Evolutionary conservation across 331 rosid genomes (phyloP).

Genomic region (Telfairia occidentalis): DNA sequence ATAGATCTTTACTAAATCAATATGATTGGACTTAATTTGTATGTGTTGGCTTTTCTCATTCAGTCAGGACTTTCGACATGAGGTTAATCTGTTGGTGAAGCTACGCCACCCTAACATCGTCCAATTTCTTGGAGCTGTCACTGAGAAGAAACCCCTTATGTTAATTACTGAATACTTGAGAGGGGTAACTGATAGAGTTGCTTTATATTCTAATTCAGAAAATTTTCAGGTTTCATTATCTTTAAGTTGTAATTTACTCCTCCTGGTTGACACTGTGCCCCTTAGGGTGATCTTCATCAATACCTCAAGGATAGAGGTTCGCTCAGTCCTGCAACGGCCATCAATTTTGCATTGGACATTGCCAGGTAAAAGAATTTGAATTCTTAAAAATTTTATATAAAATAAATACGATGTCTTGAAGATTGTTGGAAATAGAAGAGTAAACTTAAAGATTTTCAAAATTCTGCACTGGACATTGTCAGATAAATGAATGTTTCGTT

Average conservation of each 20-base stretch:
- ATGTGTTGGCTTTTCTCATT: conserved; percentile 17
- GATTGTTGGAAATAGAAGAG: background rate
- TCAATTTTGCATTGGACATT: conserved; percentile 90
- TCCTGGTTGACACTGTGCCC: conserved; percentile 15
- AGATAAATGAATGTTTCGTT: conserved; percentile 30
- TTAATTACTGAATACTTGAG: conserved; percentile 81
- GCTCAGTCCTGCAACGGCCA: conserved; percentile 62
- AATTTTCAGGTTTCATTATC: background rate
- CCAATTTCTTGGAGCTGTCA: conserved; percentile 99
- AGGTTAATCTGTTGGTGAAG: conserved; percentile 91
- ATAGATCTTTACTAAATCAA: background rate
- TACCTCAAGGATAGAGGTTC: conserved; percentile 93
- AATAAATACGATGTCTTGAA: background rate
- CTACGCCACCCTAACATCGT: conserved; percentile 97
- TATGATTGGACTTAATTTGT: conserved; percentile 6
- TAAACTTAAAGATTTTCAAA: background rate
- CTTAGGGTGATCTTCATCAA: conserved; percentile 96
- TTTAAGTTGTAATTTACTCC: background rate
- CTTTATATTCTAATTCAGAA: background rate
- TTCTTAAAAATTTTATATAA: background rate
- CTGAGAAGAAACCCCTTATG: conserved; percentile 92
- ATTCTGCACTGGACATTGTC: conserved; percentile 75
- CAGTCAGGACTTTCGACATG: conserved; percentile 98
- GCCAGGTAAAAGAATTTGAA: conserved; percentile 48
- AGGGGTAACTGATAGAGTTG: conserved; percentile 53